These are phyloP conservation scores for Heritiera littoralis DNA, from an alignment of 345 rosid genomes.

Conservation along the genomic window DNA sequence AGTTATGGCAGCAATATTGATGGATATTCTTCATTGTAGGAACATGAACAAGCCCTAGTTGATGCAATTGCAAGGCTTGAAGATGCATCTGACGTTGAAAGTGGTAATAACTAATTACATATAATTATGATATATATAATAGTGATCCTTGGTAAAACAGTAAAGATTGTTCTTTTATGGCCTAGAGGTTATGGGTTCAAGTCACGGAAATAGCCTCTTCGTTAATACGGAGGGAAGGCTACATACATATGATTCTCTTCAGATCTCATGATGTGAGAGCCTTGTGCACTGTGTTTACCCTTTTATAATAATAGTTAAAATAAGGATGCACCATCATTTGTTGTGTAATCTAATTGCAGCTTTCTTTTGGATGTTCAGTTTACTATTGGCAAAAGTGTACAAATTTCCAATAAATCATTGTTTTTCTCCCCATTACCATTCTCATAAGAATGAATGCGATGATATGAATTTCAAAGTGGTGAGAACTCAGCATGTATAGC, in stretches of 20 bases:
- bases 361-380: slow-evolving; percentile 32
- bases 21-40: slow-evolving; percentile 44
- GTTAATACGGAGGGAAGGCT: too few species aligned
- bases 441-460: not conserved
- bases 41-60: slow-evolving; percentile 86
- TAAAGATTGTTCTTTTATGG: too few species aligned
- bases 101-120: slow-evolving; percentile 82
- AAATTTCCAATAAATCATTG: slow-evolving; percentile 22
- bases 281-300: too few species aligned
- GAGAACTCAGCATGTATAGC: not conserved
- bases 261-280: too few species aligned
- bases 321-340: slow-evolving; percentile 29
- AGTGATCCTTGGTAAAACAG: too few species aligned
- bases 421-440: not conserved
- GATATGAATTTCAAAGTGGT: not conserved
- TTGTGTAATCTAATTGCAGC: slow-evolving; percentile 38
- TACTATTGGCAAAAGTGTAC: slow-evolving; percentile 30
- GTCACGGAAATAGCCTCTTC: too few species aligned
- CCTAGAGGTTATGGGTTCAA: too few species aligned
- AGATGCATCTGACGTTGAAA: slow-evolving; percentile 95
- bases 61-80: slow-evolving; percentile 90
- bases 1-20: slow-evolving; percentile 14
- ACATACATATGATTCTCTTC: too few species aligned
- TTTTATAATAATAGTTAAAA: slow-evolving; percentile 22
- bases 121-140: slow-evolving; percentile 36